Base-by-base conservation (phyloP, 371 early-diverging fungal species). In the Rhizopus microsporus region DNA sequence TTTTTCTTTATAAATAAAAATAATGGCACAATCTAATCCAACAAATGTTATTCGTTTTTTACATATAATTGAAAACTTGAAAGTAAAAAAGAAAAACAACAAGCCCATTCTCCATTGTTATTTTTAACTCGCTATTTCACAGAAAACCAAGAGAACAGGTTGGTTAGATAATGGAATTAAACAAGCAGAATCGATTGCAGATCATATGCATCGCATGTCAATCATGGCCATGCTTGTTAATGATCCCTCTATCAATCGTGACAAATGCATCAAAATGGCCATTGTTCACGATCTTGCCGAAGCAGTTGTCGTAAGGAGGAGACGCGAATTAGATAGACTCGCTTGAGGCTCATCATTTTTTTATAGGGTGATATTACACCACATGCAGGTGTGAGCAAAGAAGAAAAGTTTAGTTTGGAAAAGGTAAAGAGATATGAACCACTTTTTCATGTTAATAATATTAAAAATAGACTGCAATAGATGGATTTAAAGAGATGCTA, bases 171-270 rank as follows among this genome's bases (percentile, higher is more conserved):
- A 80, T 63, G 81, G 79, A 0, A 74, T 95, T 44, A 63, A 77
- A 30, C 69, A 75, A 12, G 83, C 91, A 39, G 97, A 96, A 69
- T 92, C 93, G 5, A 93, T 96, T 49, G 80, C 88, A 4, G 97
- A 96, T 70, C 97, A 96, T 63, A 96, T 96, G 96, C 87, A 95
- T 81, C 83, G 95, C 7, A 93, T 96, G 94, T 82, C 88, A 12
- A 71, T 94, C 15, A 88, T 91, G 88, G 85, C 93, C 1, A 81
- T 94, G 82, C 72, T 92, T 10, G 71, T 93, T 49, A 81, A 90
- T 55, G 93, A 94, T 71, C 72, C 80, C 15, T 57, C 73, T 17
- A 66, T 86, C 3, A 71, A 84, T 48, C 72, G 80, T 8, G 68
- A 84, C 56, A 82, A 74, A 47, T 90, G 92, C 64, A 81, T 94